Percentiles rank a stretch among this genome's conserved stretches.
phyloP scores from a whole-genome alignment of 2,329 filamentous ascomycete species.

The Alternaria panax region DNA sequence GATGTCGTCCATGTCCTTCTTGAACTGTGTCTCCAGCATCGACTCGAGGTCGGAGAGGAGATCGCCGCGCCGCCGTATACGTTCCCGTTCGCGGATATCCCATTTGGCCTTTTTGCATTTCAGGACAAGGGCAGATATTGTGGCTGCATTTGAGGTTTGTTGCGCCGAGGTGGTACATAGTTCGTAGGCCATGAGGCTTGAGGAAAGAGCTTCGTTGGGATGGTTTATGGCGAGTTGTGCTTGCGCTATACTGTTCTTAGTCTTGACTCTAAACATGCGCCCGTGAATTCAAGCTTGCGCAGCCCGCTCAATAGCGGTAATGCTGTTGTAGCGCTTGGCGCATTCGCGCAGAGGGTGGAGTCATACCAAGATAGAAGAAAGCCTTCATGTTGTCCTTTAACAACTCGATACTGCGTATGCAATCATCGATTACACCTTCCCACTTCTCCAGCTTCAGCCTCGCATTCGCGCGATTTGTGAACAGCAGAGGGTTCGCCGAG shows the following conservation, averaged over 20 bases:
- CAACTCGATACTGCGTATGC: conserved; percentile 75
- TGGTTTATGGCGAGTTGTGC: conserved; percentile 78
- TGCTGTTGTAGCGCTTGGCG: neutral
- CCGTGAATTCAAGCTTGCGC: too few relatives aligned
- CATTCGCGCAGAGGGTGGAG: neutral
- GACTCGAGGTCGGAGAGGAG: conserved; percentile 68
- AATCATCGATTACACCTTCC: conserved; percentile 79
- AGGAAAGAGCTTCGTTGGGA: conserved; percentile 74
- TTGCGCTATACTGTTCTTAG: conserved; percentile 62
- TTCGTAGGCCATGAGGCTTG: conserved; percentile 75
- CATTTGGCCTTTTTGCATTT: conserved; percentile 86
- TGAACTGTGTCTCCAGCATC: conserved; percentile 45
- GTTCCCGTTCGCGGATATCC: conserved; percentile 73
- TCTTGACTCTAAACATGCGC: too few relatives aligned
- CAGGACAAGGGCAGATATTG: conserved; percentile 77
- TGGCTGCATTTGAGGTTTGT: conserved; percentile 71
- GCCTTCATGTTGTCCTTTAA: conserved; percentile 77
- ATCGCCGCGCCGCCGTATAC: conserved; percentile 63
- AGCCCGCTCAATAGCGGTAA: too few relatives aligned
- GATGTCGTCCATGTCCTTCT: conserved; percentile 49
- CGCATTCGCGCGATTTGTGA: conserved; percentile 88
- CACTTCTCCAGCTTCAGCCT: conserved; percentile 77
- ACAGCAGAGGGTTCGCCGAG: conserved; percentile 77
- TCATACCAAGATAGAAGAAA: conserved; percentile 72
- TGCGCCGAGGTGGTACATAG: conserved; percentile 65